phyloP scores from a whole-genome alignment of 768 basidiomycete species.

The Termitomyces sp. region DNA sequence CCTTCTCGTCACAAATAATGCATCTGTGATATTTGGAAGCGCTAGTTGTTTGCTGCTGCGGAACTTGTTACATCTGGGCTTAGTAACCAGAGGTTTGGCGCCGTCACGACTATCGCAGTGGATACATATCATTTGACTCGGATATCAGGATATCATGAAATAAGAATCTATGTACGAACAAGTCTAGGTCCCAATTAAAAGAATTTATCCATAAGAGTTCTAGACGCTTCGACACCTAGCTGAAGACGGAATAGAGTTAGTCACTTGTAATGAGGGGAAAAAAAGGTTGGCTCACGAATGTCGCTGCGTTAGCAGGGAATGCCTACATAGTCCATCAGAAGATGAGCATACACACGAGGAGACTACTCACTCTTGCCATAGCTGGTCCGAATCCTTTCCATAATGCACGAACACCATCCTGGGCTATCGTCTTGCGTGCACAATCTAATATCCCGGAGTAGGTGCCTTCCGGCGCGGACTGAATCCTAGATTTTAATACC shows the following conservation, averaged over 20 bases:
- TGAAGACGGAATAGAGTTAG: conserved; percentile 24
- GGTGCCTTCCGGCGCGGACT: conserved; percentile 96
- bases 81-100: background rate
- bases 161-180: background rate
- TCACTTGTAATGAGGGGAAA: background rate
- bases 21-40: background rate
- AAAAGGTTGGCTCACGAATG: conserved; percentile 59
- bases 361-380: conserved; percentile 72
- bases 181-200: conserved; percentile 27
- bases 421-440: conserved; percentile 83
- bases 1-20: conserved; percentile 1
- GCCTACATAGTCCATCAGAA: conserved; percentile 42
- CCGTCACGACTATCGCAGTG: background rate
- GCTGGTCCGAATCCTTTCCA: conserved; percentile 99
- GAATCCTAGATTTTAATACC: conserved; percentile 94
- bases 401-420: conserved; percentile 79
- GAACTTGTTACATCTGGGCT: conserved; percentile 6
- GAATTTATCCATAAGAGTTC: conserved; percentile 72
- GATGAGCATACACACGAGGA: background rate
- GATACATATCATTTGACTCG: background rate
- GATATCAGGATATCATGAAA: background rate
- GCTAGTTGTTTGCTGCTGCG: background rate
- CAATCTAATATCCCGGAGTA: conserved; percentile 95
- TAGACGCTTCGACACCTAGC: conserved; percentile 90
- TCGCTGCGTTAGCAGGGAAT: conserved; percentile 96